Percentiles rank a stretch among this genome's conserved stretches.
Conservation (phyloP, 1,139 yeast genomes). For the Geotrichum klebahnii region DNA sequence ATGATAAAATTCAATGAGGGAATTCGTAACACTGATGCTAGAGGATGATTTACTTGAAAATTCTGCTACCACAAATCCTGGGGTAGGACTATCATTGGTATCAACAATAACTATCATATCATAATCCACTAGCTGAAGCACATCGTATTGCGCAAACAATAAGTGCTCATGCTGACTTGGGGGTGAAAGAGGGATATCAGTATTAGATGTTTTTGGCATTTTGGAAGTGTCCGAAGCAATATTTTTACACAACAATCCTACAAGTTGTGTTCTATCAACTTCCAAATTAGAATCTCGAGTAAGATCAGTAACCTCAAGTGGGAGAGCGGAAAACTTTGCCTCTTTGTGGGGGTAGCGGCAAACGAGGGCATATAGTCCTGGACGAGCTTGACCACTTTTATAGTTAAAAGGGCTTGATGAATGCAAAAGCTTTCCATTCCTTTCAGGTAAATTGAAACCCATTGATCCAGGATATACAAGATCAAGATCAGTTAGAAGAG, state of each 20-base stretch:
- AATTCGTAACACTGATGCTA: constrained; percentile 33
- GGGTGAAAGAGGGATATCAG: constrained; percentile 14
- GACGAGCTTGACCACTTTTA: constrained; percentile 15
- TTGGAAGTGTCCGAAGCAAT: constrained; percentile 27
- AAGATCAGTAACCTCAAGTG: constrained; percentile 23
- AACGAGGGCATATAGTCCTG: constrained; percentile 28
- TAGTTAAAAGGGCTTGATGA: neutral
- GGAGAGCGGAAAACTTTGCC: constrained; percentile 19
- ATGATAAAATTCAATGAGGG: constrained; percentile 24
- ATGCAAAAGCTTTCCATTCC: neutral
- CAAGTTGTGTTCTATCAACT: constrained; percentile 13
- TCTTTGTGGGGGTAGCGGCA: constrained; percentile 26
- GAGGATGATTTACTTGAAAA: constrained; percentile 35
- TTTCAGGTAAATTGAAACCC: constrained; percentile 4
- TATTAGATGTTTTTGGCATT: constrained; percentile 26
- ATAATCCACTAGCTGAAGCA: constrained; percentile 38
- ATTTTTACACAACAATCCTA: constrained; percentile 29
- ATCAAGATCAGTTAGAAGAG: constrained; percentile 2
- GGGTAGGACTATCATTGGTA: constrained; percentile 28
- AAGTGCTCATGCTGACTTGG: constrained; percentile 44
- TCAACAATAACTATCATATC: constrained; percentile 50
- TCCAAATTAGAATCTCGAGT: constrained; percentile 10
- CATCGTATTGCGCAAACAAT: constrained; percentile 44
- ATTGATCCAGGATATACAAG: too few species aligned
- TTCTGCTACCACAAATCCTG: constrained; percentile 35